phyloP scores from a whole-genome alignment of 108 stramenopile species.

The Skeletonema menzelii region DNA sequence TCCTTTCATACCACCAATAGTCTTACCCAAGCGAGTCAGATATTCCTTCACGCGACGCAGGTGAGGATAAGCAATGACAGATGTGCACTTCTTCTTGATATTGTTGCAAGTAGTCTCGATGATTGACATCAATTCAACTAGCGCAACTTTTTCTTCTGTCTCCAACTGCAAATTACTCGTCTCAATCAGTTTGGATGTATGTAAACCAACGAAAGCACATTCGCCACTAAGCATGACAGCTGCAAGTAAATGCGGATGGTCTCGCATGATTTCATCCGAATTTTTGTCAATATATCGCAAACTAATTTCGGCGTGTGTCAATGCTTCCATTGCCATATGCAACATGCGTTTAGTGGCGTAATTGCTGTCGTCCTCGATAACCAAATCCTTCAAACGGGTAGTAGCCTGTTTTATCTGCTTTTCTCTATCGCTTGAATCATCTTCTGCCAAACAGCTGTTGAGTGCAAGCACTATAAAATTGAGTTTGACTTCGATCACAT shows the following conservation, averaged over 20 bases:
- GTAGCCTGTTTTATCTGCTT: background rate
- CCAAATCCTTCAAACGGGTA: conserved; percentile 1
- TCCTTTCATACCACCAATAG: conserved; percentile 21
- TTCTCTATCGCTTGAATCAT: background rate
- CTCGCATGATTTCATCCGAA: conserved; percentile 9
- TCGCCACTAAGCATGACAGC: conserved; percentile 35
- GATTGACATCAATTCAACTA: conserved; percentile 31
- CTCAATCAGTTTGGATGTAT: background rate
- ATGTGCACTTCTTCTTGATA: conserved; percentile 32
- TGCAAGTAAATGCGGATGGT: conserved; percentile 33
- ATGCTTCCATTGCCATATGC: conserved; percentile 21
- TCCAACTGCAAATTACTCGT: background rate
- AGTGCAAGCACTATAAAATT: conserved; percentile 5
- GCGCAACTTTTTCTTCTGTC: conserved; percentile 21
- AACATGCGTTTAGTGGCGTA: background rate
- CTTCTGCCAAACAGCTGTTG: background rate
- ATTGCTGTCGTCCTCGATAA: background rate
- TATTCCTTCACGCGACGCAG: conserved; percentile 42
- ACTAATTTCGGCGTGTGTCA: conserved; percentile 29
- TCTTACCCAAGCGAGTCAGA: conserved; percentile 28
- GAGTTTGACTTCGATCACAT: conserved; percentile 21
- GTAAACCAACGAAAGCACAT: conserved; percentile 22
- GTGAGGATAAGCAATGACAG: conserved; percentile 42
- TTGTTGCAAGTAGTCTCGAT: conserved; percentile 33
- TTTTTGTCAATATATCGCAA: conserved; percentile 31